Conservation (phyloP, 2,329 filamentous ascomycete species). For the Rutstroemia sydowiana region DNA sequence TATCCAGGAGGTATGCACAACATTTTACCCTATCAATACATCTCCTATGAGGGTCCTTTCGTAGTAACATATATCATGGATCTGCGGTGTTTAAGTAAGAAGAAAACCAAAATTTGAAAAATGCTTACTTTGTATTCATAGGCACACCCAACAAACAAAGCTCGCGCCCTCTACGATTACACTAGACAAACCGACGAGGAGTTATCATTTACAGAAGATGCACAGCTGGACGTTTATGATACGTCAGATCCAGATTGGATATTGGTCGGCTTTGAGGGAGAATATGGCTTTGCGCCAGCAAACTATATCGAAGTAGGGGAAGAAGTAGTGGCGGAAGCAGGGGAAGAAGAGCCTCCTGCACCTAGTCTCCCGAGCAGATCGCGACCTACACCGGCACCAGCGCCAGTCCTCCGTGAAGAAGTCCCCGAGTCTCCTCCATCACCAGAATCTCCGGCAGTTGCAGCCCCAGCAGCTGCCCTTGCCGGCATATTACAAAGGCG, state of each 20-base stretch:
- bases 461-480: conserved; percentile 37
- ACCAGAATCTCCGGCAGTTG: conserved; percentile 12
- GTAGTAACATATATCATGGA: too few species aligned
- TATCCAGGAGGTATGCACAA: conserved; percentile 71
- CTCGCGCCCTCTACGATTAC: conserved; percentile 97
- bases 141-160: conserved; percentile 60
- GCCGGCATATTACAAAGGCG: conserved; percentile 44
- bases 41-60: too few species aligned
- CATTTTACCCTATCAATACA: background rate
- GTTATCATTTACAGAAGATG: conserved; percentile 88
- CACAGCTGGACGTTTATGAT: conserved; percentile 77
- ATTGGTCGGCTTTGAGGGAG: conserved; percentile 72
- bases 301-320: conserved; percentile 81
- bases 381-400: conserved; percentile 23
- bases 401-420: too few species aligned
- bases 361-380: conserved; percentile 31
- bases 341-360: conserved; percentile 24
- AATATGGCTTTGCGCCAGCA: conserved; percentile 89
- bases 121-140: conserved; percentile 31
- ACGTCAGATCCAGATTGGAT: conserved; percentile 94
- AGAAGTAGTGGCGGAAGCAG: conserved; percentile 34
- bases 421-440: conserved; percentile 21
- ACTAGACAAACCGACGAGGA: conserved; percentile 96
- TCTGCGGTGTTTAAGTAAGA: too few species aligned
- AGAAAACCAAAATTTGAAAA: background rate